These are phyloP conservation scores for Manihot esculenta DNA, from an alignment of 441 rosid genomes.

Conservation along the genomic window DNA sequence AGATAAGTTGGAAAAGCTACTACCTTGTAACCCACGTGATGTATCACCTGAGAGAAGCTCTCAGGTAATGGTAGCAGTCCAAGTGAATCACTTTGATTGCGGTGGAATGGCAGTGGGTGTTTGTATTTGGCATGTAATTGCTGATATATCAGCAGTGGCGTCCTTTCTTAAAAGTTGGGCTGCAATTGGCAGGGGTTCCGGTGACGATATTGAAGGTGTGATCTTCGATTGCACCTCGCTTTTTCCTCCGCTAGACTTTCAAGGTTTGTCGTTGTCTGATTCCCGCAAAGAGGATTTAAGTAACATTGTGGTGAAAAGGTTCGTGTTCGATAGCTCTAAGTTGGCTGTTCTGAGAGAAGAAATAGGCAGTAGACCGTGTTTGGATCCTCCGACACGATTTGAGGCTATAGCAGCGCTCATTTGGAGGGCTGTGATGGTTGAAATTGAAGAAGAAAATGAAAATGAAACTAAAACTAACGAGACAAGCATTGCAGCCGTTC, in stretches of 20 bases:
- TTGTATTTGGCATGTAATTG: too few relatives aligned
- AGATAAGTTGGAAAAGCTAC: too few relatives aligned
- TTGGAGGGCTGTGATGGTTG: too few relatives aligned
- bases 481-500: neutral
- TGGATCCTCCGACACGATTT: too few relatives aligned
- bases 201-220: too few relatives aligned
- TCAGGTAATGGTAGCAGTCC: conserved; percentile 3
- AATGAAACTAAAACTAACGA: too few relatives aligned
- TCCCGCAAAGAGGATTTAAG: neutral
- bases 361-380: neutral
- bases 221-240: conserved; percentile 17
- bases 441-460: too few relatives aligned
- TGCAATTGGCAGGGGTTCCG: neutral
- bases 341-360: conserved; percentile 22
- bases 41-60: too few relatives aligned
- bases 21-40: too few relatives aligned
- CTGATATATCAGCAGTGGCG: conserved; percentile 22
- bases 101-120: conserved; percentile 36
- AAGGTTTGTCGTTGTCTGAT: neutral
- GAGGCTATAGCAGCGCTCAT: too few relatives aligned
- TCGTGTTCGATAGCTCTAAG: conserved; percentile 22
- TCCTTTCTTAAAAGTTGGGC: conserved; percentile 23
- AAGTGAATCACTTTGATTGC: conserved; percentile 27
- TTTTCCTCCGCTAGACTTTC: conserved; percentile 20
- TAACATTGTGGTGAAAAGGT: conserved; percentile 26